Conservation (phyloP, 2,329 filamentous ascomycete genomes). For the Fusarium phyllophilum region DNA sequence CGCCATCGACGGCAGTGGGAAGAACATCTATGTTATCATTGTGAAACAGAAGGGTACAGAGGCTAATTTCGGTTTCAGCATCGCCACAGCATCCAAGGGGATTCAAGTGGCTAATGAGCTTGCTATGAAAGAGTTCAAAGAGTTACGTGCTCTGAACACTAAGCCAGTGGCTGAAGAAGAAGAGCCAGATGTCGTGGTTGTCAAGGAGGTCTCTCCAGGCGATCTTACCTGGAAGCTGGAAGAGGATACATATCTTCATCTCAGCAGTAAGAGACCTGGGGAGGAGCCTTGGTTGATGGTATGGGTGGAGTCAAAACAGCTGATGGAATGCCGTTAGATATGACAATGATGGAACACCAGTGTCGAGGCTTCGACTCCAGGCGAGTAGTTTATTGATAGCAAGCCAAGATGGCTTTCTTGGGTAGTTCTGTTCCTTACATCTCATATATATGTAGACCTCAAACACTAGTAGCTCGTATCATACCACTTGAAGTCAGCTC, state of each 20-base stretch:
- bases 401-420: neutral
- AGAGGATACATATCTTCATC: neutral
- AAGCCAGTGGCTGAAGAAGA: neutral
- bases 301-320: neutral
- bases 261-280: neutral
- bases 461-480: neutral
- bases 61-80: neutral
- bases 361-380: too few relatives aligned
- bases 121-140: neutral
- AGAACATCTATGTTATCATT: neutral
- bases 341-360: fast-evolving
- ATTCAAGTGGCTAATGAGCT: neutral
- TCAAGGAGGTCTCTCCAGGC: neutral
- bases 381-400: fast-evolving
- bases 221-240: neutral
- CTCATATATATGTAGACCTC: neutral
- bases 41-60: neutral
- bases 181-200: neutral
- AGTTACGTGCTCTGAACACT: neutral
- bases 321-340: neutral
- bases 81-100: neutral
- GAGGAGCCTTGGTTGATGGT: neutral
- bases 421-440: too few relatives aligned
- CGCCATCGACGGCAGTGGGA: neutral
- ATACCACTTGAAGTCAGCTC: neutral